Base-by-base conservation (phyloP, 1,284 basidiomycete species). In the Salmacisia buchloeana region DNA sequence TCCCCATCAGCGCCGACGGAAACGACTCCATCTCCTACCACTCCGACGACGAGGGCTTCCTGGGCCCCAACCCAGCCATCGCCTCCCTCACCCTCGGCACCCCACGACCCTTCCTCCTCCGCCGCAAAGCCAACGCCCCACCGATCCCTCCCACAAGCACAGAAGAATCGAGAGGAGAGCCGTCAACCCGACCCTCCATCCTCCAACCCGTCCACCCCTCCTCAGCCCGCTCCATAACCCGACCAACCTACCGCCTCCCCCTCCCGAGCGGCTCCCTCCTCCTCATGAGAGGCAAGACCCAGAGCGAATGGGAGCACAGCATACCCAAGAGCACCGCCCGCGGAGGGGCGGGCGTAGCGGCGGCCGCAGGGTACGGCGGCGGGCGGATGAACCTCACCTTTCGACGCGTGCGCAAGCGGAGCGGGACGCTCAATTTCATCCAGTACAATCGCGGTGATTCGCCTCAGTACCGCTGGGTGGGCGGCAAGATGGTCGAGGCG, bases 341-440 rank as follows among this genome's bases (percentile, higher is more conserved):
- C n/a, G 59, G 27, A 18, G 39, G 27, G 21, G 43, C 33, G 12
- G 13, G 31, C 6, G n/a, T 41, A n/a, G n/a, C n/a, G n/a, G n/a
- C n/a, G n/a, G n/a, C n/a, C 35, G 33, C 35, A 10, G 34, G 56
- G 7, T 77, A 71, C 3, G 25, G 38, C 34, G 72, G 72, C 21
- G 77, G 77, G 21, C 64, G 81, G 49, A 81, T 82, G 65, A 82
- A 82, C 67, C 71, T 82, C 59, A 82, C 81, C 4, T 82, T 82
- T 63, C 70, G 81, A 52, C 75, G 75, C 35, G 80, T 79, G 18
- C 69, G 80, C 45, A 75, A 75, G 7, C 70, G 65, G 31, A 73
- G 70, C 45, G 80, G 80, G 7, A 81, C 76, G n/a, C n/a, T 31
- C 60, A 61, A 68, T 27, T 68, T 66, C 35, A 25, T 63, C 58